These are phyloP conservation scores for Penicillium sp. DNA, from an alignment of 2,329 filamentous ascomycete species.

Conservation along the genomic window DNA sequence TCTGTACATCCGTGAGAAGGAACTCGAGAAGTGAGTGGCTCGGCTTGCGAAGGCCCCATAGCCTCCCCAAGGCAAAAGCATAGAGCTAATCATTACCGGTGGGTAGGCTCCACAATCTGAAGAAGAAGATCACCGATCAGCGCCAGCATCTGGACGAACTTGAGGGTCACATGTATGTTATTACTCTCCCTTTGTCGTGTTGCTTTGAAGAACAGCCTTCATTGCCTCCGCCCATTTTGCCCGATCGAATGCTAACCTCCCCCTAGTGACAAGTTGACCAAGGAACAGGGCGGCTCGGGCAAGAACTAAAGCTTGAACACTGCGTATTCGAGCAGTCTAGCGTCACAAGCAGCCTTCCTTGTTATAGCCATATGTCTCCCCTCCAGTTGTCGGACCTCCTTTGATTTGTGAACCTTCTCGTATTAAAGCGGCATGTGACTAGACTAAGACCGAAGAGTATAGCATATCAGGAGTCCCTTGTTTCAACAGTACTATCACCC, in stretches of 20 bases:
- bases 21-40: constrained; percentile 81
- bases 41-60: no score
- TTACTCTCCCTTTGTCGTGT: not conserved
- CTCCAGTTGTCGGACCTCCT: not conserved
- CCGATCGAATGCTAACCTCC: constrained; percentile 7
- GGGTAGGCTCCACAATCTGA: constrained; percentile 68
- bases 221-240: not conserved
- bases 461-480: constrained; percentile 1
- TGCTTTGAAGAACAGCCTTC: not conserved
- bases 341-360: not conserved
- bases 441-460: not conserved
- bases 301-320: constrained; percentile 58
- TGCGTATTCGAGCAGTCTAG: not conserved
- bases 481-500: not conserved
- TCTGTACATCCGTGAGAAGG: constrained; percentile 81
- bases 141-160: constrained; percentile 82
- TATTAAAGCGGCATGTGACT: not conserved
- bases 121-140: constrained; percentile 72
- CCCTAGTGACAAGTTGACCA: constrained; percentile 75
- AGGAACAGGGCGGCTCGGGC: constrained; percentile 58
- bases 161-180: constrained; percentile 79
- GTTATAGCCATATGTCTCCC: not conserved
- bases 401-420: not conserved
- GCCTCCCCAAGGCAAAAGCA: not conserved
- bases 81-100: constrained; percentile 9